Conservation (phyloP, 2,329 filamentous ascomycete species). For the Zymoseptoria pseudotritici region DNA sequence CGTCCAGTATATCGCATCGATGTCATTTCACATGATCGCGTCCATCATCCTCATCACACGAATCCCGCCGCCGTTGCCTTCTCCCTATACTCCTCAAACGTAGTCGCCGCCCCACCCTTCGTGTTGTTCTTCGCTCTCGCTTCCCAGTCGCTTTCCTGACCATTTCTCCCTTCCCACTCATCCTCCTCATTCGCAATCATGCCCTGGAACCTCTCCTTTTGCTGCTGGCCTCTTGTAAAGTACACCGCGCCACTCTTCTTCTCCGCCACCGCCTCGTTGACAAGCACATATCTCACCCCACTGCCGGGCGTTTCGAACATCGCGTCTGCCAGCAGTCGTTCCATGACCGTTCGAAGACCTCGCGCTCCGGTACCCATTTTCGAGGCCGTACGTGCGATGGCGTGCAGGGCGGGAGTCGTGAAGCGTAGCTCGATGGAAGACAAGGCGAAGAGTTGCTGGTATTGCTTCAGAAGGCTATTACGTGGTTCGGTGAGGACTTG, state of each 20-base stretch:
- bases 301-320: conserved; percentile 45
- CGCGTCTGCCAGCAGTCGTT: conserved; percentile 38
- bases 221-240: conserved; percentile 37
- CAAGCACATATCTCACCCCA: conserved; percentile 38
- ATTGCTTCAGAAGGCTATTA: conserved; percentile 82
- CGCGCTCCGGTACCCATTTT: conserved; percentile 64
- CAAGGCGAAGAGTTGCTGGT: conserved; percentile 78
- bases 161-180: conserved; percentile 36
- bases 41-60: conserved; percentile 3
- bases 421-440: conserved; percentile 71
- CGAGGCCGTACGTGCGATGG: conserved; percentile 65
- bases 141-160: conserved; percentile 21
- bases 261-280: conserved; percentile 40
- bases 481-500: conserved; percentile 88
- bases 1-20: background rate
- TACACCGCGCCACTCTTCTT: conserved; percentile 36
- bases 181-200: conserved; percentile 40
- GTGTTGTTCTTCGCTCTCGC: conserved; percentile 23
- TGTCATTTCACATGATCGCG: conserved; percentile 1
- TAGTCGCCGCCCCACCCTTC: conserved; percentile 26
- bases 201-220: conserved; percentile 28
- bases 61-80: conserved; percentile 33
- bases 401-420: conserved; percentile 71
- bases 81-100: conserved; percentile 43
- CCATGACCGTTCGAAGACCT: conserved; percentile 42